Percentiles rank a stretch among this genome's conserved stretches.
Evolutionary conservation across 352 stramenopile species (phyloP).

Genomic region (Globisporangium iwayamae): DNA sequence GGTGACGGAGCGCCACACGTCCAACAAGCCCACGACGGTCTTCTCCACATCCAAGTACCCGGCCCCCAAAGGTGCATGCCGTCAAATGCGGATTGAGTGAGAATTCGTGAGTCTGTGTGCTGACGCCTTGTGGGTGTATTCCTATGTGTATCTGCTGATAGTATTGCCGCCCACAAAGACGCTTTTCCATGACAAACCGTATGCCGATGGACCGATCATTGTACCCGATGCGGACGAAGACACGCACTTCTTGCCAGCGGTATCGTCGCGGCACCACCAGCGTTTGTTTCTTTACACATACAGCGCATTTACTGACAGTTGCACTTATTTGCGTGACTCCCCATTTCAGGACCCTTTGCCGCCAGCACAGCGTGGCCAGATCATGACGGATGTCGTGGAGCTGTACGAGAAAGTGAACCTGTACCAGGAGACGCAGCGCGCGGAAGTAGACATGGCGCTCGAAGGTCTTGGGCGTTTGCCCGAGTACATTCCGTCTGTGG

Average conservation of each 20-base stretch:
- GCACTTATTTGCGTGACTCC: neutral
- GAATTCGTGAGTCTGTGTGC: neutral
- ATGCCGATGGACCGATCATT: conserved; percentile 68
- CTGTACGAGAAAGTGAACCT: conserved; percentile 83
- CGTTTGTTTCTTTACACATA: neutral
- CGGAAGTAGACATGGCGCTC: conserved; percentile 73
- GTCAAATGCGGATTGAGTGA: neutral
- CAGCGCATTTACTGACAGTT: neutral
- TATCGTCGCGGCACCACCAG: neutral
- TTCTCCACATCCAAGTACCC: conserved; percentile 88
- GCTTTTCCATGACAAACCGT: conserved; percentile 83
- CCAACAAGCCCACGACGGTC: conserved; percentile 86
- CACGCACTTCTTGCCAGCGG: conserved; percentile 77
- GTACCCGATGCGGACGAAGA: conserved; percentile 71
- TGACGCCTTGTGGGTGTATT: neutral
- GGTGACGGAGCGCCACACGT: conserved; percentile 70
- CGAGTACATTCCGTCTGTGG: conserved; percentile 79
- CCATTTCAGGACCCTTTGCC: conserved; percentile 51
- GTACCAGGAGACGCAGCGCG: conserved; percentile 65
- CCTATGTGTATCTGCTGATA: neutral
- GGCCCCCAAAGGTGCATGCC: conserved; percentile 46
- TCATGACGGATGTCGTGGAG: conserved; percentile 81
- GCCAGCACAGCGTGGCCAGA: conserved; percentile 62
- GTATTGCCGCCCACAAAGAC: conserved; percentile 63
- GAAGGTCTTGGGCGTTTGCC: conserved; percentile 75